Evolutionary conservation across 768 basidiomycete genomes (phyloP).

Genomic region (Cytidiella melzeri): DNA sequence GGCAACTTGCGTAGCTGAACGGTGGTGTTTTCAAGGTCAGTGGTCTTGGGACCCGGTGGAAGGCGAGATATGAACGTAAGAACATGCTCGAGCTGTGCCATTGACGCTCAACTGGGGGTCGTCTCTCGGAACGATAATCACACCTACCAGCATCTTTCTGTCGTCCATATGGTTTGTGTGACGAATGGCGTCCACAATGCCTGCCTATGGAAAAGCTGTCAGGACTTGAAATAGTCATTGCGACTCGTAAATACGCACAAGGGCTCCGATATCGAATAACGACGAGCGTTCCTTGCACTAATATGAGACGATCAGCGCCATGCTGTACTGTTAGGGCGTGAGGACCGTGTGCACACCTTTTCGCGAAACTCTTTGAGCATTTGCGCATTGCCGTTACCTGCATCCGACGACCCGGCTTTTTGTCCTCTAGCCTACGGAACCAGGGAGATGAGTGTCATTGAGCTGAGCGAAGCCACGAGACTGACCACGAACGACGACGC

Average conservation of each 20-base stretch:
- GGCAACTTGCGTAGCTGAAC: conserved; percentile 50
- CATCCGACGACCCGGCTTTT: conserved; percentile 23
- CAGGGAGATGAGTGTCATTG: too few species aligned
- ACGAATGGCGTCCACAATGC: conserved; percentile 53
- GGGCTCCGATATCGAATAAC: conserved; percentile 32
- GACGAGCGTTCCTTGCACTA: conserved; percentile 42
- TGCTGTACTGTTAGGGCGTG: too few species aligned
- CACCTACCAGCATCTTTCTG: conserved; percentile 66
- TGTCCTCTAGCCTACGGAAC: background rate
- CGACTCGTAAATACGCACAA: conserved; percentile 32
- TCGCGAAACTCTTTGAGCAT: conserved; percentile 29
- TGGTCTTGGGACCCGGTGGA: conserved; percentile 39
- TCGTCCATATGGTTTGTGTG: conserved; percentile 67
- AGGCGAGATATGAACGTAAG: conserved; percentile 57
- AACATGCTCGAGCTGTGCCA: conserved; percentile 60
- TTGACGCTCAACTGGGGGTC: too few species aligned
- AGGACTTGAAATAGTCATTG: background rate
- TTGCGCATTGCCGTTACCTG: background rate
- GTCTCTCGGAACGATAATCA: too few species aligned
- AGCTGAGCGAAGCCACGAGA: too few species aligned
- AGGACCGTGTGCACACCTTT: conserved; percentile 29
- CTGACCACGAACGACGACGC: background rate
- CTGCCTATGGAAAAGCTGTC: conserved; percentile 33
- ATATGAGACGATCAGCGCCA: too few species aligned
- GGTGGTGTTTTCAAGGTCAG: conserved; percentile 30